Evolutionary conservation across 768 basidiomycete genomes (phyloP).

Genomic region (Xerocomellus chrysenteron): DNA sequence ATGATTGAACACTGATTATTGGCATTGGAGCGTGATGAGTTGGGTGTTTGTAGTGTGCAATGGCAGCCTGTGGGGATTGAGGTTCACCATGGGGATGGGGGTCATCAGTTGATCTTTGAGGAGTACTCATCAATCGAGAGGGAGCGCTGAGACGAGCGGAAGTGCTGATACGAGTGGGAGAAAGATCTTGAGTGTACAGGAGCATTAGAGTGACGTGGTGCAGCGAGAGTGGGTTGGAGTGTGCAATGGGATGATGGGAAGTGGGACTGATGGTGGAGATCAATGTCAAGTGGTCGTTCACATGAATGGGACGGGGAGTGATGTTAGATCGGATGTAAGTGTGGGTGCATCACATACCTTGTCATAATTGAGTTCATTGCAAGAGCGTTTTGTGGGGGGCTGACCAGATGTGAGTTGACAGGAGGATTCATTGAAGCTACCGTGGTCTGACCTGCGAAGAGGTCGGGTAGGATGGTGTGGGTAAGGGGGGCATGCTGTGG

Average conservation of each 20-base stretch:
- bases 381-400: conserved; percentile 44
- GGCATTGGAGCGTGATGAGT: conserved; percentile 11
- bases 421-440: conserved; percentile 38
- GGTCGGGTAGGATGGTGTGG: conserved; percentile 38
- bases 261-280: conserved; percentile 25
- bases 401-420: conserved; percentile 22
- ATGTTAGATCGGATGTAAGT: background rate
- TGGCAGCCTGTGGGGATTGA: conserved; percentile 26
- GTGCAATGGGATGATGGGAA: conserved; percentile 14
- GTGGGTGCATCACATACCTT: background rate
- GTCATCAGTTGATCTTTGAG: conserved; percentile 41
- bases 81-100: conserved; percentile 30
- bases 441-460: conserved; percentile 39
- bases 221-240: conserved; percentile 6
- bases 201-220: conserved; percentile 8
- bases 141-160: conserved; percentile 30
- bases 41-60: conserved; percentile 30
- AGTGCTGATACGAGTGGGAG: conserved; percentile 35
- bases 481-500: conserved; percentile 34
- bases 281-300: conserved; percentile 15
- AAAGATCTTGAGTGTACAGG: conserved; percentile 25
- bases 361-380: conserved; percentile 38
- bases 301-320: conserved; percentile 8
- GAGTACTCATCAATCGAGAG: conserved; percentile 45
- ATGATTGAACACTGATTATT: conserved; percentile 18